These are phyloP conservation scores for Boletus semigastroideus DNA, from an alignment of 1,284 basidiomycete genomes.

Conservation along the genomic window DNA sequence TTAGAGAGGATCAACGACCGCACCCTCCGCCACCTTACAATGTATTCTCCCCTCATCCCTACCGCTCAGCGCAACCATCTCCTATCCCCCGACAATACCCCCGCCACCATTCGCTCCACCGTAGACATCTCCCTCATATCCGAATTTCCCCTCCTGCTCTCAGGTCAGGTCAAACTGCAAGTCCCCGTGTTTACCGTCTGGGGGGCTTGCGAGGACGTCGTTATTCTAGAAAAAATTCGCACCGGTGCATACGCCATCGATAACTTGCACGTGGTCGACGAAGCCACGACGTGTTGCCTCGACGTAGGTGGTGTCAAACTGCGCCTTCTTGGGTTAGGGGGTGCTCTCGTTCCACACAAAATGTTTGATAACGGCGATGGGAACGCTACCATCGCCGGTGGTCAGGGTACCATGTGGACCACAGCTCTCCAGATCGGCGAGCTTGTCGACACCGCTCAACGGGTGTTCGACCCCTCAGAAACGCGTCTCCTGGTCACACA, in stretches of 20 bases:
- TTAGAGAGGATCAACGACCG: constrained; percentile 91
- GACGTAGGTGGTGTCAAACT: constrained; percentile 94
- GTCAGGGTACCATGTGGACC: constrained; percentile 98
- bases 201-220: constrained; percentile 97
- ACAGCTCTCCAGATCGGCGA: constrained; percentile 98
- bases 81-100: constrained; percentile 63
- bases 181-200: constrained; percentile 96
- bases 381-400: constrained; percentile 93
- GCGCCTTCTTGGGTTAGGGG: constrained; percentile 91
- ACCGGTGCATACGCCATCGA: constrained; percentile 78
- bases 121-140: constrained; percentile 78
- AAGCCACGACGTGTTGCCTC: constrained; percentile 88
- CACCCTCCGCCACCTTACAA: constrained; percentile 92
- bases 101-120: constrained; percentile 61
- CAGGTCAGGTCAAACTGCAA: constrained; percentile 84
- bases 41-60: constrained; percentile 96
- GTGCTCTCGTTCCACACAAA: constrained; percentile 95
- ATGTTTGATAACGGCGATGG: constrained; percentile 98
- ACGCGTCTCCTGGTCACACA: constrained; percentile 94
- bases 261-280: constrained; percentile 91
- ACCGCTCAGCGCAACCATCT: constrained; percentile 80
- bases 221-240: constrained; percentile 91
- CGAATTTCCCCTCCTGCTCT: constrained; percentile 90
- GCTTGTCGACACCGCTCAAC: constrained; percentile 94
- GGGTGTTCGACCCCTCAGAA: constrained; percentile 90